phyloP scores from a whole-genome alignment of 2,329 filamentous ascomycete genomes.

The Epichloe uncinata region DNA sequence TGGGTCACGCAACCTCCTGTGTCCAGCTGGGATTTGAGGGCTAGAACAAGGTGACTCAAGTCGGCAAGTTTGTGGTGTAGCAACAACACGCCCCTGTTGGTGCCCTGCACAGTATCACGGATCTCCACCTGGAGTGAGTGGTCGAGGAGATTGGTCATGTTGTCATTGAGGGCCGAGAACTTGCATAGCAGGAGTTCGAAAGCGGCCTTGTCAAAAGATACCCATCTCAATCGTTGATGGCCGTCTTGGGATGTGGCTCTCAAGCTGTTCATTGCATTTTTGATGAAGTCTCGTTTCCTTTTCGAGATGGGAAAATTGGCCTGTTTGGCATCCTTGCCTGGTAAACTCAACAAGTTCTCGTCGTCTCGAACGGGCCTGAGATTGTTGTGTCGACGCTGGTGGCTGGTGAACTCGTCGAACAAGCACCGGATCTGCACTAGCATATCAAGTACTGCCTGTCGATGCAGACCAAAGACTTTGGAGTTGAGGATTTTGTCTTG shows the following conservation, averaged over 20 bases:
- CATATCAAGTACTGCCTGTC: constrained; percentile 34
- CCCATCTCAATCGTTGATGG: constrained; percentile 27
- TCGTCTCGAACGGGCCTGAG: constrained; percentile 22
- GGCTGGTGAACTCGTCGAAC: constrained; percentile 31
- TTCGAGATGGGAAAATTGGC: constrained; percentile 31
- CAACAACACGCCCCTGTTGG: constrained; percentile 32
- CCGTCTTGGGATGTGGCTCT: constrained; percentile 23
- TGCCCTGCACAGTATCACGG: constrained; percentile 32
- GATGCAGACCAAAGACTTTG: constrained; percentile 34
- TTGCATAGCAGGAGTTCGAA: constrained; percentile 31
- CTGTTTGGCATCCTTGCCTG: constrained; percentile 30
- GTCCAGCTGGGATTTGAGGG: constrained; percentile 30
- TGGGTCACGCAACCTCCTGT: constrained; percentile 6
- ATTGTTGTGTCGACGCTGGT: constrained; percentile 26
- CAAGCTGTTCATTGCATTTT: constrained; percentile 27
- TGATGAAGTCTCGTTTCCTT: constrained; percentile 28
- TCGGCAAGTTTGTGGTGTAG: constrained; percentile 33
- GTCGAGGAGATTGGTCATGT: constrained; percentile 34
- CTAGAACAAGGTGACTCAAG: constrained; percentile 31
- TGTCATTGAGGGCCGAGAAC: constrained; percentile 32
- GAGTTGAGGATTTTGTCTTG: constrained; percentile 29
- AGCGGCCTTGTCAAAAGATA: constrained; percentile 30
- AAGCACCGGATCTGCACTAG: constrained; percentile 33
- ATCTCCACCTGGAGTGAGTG: constrained; percentile 33
- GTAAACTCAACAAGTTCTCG: constrained; percentile 21